phyloP scores from a whole-genome alignment of 352 stramenopile species.

The Phytopythium aichiense region DNA sequence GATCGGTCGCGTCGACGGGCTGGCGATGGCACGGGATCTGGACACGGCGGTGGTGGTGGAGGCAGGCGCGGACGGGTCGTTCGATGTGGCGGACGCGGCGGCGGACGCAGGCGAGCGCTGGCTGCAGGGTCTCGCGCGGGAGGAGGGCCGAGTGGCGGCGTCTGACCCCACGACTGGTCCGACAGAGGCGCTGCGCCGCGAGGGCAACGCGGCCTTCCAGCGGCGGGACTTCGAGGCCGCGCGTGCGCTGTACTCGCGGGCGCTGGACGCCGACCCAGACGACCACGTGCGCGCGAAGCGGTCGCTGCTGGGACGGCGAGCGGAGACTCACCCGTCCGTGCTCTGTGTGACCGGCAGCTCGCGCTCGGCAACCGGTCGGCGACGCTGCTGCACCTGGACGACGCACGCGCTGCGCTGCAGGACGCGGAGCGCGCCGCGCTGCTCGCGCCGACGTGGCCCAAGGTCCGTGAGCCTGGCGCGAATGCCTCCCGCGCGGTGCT shows the following conservation, averaged over 20 bases:
- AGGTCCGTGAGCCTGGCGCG: constrained; percentile 26
- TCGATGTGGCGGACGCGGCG: constrained; percentile 19
- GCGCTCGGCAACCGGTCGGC: constrained; percentile 89
- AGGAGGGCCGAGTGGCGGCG: too few species aligned
- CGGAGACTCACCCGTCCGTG: neutral
- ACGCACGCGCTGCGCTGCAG: constrained; percentile 65
- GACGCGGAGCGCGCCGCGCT: constrained; percentile 79
- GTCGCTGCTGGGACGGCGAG: neutral
- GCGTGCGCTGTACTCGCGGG: constrained; percentile 47
- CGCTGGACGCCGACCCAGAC: constrained; percentile 34
- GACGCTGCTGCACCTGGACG: constrained; percentile 66
- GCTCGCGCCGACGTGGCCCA: constrained; percentile 89
- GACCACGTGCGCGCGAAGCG: constrained; percentile 39
- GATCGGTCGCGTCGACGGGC: neutral
- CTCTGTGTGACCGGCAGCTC: constrained; percentile 21
- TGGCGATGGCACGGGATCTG: constrained; percentile 11
- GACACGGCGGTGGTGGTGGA: constrained; percentile 14
- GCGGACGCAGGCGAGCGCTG: too few species aligned
- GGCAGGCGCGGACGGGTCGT: constrained; percentile 27
- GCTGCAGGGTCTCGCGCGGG: too few species aligned
- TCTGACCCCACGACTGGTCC: neutral
- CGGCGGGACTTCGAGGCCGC: constrained; percentile 43
- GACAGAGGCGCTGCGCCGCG: constrained; percentile 38
- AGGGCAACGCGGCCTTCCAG: constrained; percentile 73
- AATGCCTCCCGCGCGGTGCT: neutral